Evolutionary conservation across 768 basidiomycete species (phyloP).

Genomic region (Pleurotus citrinopileatus): DNA sequence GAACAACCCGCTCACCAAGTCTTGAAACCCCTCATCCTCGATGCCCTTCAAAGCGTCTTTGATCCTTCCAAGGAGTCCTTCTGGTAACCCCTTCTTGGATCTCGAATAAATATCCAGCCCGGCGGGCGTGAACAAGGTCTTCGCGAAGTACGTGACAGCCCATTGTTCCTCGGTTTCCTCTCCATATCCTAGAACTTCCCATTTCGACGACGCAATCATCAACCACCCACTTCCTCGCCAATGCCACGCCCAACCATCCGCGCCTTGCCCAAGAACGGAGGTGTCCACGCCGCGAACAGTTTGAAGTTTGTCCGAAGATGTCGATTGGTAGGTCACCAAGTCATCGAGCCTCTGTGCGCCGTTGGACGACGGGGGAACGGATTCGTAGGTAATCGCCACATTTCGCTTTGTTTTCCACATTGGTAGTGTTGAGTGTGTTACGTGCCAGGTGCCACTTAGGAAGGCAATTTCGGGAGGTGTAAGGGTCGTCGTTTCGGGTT

Average conservation of each 20-base stretch:
- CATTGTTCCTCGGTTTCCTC: conserved; percentile 10
- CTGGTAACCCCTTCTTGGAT: conserved; percentile 9
- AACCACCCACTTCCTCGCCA: conserved; percentile 15
- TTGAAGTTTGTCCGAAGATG: conserved; percentile 1
- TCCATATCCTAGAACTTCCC: conserved; percentile 16
- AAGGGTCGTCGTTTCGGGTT: not conserved
- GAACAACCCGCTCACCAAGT: conserved; percentile 2
- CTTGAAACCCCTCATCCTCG: conserved; percentile 6
- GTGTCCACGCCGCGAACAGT: conserved; percentile 7
- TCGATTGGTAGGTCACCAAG: conserved; percentile 8
- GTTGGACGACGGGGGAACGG: not conserved
- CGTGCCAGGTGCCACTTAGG: conserved; percentile 7
- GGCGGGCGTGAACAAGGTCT: conserved; percentile 14
- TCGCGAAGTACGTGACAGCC: conserved; percentile 16
- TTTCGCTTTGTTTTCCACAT: conserved; percentile 12
- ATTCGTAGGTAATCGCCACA: conserved; percentile 9
- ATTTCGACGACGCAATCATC: conserved; percentile 15
- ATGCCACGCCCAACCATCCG: conserved; percentile 9
- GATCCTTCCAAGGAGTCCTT: conserved; percentile 8
- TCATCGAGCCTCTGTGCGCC: conserved; percentile 2
- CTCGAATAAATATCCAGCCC: conserved; percentile 16
- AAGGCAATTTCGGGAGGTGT: conserved; percentile 4
- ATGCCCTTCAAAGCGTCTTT: conserved; percentile 8
- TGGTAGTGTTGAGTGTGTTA: conserved; percentile 9
- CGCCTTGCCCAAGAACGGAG: not conserved